Evolutionary conservation across 768 basidiomycete genomes (phyloP), one percentile per base, ranked within the genome.

Genomic region (Suillus decipiens): DNA sequence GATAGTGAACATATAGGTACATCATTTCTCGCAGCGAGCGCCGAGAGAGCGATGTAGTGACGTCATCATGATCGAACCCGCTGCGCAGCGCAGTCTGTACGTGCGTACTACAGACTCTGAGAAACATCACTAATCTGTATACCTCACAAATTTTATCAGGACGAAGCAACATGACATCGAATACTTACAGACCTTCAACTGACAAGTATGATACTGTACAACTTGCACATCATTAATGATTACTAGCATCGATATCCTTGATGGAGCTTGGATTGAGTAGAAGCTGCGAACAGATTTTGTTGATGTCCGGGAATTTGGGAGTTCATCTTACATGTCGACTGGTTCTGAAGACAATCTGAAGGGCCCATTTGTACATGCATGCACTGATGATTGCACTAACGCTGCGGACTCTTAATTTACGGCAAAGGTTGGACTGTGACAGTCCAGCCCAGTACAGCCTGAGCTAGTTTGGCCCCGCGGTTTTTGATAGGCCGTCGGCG

Each of bases 1-100:
- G 7, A 9, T n/a, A 42, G 47, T 15, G 47, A 24, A 3, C 9
- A n/a, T 33, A 3, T 45, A 72, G 71, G 71, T 72, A 61, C 47
- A 65, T 71, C 51, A 71, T 72, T 34, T 63, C 71, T 17, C 65
- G 61, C 60, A 61, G 66, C 59, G 71, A 70, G 28, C 28, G 28
- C 28, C 28, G 3, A 28, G 53, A 54, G 67, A n/a, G 69, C 64
- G 11, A 70, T 70, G 64, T 70, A 50, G 59, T 39, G 31, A 24
- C 17, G 15, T 36, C 28, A 24, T 37, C 5, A 24, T 6, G 33
- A 39, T 37, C 22, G 36, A 37, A 36, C 1, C 9, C 9, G 9
- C 9, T 34, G 11, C 36, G 11, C 11, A 3, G 34, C 4, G 4
- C 11, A 19, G 19, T 6, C 53, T 7, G 11, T 4, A n/a, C 45